A percentile compares a stretch with the other conserved stretches of the same genome.
phyloP scores from a whole-genome alignment of 2,329 filamentous ascomycete genomes.

The Sodiomyces alkalinus region DNA sequence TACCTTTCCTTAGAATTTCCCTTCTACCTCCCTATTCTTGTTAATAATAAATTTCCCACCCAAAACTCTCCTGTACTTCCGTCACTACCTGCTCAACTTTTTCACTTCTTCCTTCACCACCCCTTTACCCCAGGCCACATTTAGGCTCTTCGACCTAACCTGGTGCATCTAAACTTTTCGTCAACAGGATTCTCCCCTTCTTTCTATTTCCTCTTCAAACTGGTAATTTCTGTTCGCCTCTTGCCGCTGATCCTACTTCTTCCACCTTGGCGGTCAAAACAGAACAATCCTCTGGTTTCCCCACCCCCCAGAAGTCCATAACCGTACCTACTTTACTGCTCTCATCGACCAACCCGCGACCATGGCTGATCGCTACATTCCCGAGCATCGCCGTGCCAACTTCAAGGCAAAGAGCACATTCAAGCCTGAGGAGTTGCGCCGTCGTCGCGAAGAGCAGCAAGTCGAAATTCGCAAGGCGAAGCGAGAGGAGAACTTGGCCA shows the following conservation, averaged over 20 bases:
- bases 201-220: too few relatives aligned
- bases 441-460: constrained; percentile 96
- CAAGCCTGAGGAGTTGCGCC: constrained; percentile 96
- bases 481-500: constrained; percentile 96
- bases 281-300: background rate
- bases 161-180: too few relatives aligned
- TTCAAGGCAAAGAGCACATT: constrained; percentile 99
- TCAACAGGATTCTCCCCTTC: too few relatives aligned
- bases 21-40: constrained; percentile 6
- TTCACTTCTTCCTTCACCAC: too few relatives aligned
- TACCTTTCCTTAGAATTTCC: too few relatives aligned
- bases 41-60: constrained; percentile 5
- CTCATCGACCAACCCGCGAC: too few relatives aligned
- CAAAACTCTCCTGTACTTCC: constrained; percentile 1
- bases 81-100: background rate
- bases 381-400: constrained; percentile 95
- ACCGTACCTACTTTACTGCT: too few relatives aligned
- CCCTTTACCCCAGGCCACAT: too few relatives aligned
- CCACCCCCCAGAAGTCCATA: background rate
- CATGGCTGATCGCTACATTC: constrained; percentile 99
- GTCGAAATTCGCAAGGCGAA: constrained; percentile 98
- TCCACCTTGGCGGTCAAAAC: too few relatives aligned
- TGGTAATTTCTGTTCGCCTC: too few relatives aligned
- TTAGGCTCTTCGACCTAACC: too few relatives aligned
- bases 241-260: too few relatives aligned